Evolutionary conservation across 768 basidiomycete species (phyloP), one percentile per base, ranked within the genome.

Genomic region (Nevesoporus exiguus): DNA sequence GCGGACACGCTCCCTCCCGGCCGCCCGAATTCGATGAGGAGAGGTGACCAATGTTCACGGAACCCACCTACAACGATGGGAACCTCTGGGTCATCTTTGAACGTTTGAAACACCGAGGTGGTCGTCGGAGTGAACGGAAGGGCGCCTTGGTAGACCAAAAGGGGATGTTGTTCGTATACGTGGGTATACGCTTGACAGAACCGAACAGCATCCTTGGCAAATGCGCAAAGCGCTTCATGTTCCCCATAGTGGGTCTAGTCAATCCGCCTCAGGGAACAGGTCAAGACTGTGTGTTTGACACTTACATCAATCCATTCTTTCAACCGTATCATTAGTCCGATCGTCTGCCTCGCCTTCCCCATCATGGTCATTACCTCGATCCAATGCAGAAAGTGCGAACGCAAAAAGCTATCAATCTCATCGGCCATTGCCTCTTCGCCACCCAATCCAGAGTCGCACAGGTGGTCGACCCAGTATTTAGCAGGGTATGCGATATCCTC

Each of bases 331-430:
- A 68, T 62, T 8, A 59, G 46, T 21, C 64, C 61, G 11, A 68
- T 71, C 17, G 70, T 71, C 47, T 68, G 68, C 47, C 70, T 70
- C 29, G 70, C 62, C 44, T 56, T 70, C 50, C 36, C 64, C 51
- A 73, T 56, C 40, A 64, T 22, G n/a, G 63, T 49, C 70, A 71
- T 70, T 25, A 52, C 59, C 43, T 71, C 71, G 40, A 73, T 62
- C 70, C 70, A 71, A 48, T 73, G 70, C 10, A 71, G 46, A 3
- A 73, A 64, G 36, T 71, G 66, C 24, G 37, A 45, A 8, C 39
- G 43, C 47, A 71, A 47, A 52, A 71, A 69, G 29, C 1, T 10
- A 2, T 58, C 7, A 2, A 72, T 51, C 13, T 59, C 65, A 2
- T 58, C 56, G 14, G 9, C 49, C 29, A 64, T n/a, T 7, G 8